Evolutionary conservation across 345 rosid genomes (phyloP).

Genomic region (Atalantia buxifolia): DNA sequence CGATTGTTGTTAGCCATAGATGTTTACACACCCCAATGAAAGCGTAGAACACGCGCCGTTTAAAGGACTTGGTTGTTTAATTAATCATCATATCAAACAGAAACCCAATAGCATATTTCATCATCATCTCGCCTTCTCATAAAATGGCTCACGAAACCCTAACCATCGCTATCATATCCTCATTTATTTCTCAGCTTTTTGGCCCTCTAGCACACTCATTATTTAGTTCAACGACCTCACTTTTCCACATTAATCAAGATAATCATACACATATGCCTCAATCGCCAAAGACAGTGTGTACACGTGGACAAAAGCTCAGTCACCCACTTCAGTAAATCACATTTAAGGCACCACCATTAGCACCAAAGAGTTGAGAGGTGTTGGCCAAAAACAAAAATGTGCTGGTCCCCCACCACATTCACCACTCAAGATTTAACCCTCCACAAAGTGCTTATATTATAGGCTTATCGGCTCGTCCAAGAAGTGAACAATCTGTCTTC

Average conservation of each 20-base stretch:
- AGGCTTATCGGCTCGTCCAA: neutral
- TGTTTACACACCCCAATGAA: neutral
- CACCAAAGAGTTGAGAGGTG: neutral
- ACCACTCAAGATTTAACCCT: slow-evolving; percentile 18
- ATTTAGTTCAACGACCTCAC: slow-evolving; percentile 11
- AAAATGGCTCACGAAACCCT: slow-evolving; percentile 6
- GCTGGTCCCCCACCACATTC: neutral
- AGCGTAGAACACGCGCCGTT: neutral
- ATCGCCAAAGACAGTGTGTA: neutral
- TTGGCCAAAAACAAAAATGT: neutral
- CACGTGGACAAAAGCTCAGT: slow-evolving; percentile 16
- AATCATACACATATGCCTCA: slow-evolving; percentile 7
- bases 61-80: neutral
- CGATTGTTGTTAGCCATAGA: neutral
- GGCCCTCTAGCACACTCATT: neutral
- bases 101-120: neutral
- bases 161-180: slow-evolving; percentile 3
- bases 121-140: neutral
- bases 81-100: neutral
- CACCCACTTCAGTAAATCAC: neutral
- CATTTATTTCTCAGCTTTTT: neutral
- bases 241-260: slow-evolving; percentile 11
- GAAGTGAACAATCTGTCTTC: slow-evolving; percentile 21
- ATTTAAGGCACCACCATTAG: slow-evolving; percentile 9
- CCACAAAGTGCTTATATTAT: slow-evolving; percentile 7